A percentile compares a stretch with the other conserved stretches of the same genome.
Conservation (phyloP, 306 rosid genomes). For the Hippophae gyantsensis region DNA sequence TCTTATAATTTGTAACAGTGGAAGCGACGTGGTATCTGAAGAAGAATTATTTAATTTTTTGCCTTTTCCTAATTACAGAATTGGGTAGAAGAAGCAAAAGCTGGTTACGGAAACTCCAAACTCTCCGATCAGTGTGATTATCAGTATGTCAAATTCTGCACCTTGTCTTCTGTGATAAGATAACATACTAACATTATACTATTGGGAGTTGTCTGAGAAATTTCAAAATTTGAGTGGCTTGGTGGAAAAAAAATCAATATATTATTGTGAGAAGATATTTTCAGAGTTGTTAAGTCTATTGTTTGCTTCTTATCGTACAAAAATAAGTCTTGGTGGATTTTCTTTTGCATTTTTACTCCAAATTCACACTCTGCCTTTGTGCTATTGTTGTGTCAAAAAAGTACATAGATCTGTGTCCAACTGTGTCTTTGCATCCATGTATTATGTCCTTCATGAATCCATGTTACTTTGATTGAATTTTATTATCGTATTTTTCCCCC, state of each 20-base stretch:
- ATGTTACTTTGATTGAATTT: too few species aligned
- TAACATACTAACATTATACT: neutral
- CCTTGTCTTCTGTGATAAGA: neutral
- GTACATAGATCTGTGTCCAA: too few species aligned
- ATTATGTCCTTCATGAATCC: too few species aligned
- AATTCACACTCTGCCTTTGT: too few species aligned
- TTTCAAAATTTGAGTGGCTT: neutral
- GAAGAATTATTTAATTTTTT: constrained; percentile 11
- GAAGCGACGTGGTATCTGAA: neutral
- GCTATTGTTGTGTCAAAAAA: too few species aligned
- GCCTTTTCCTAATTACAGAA: constrained; percentile 36
- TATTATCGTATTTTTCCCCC: too few species aligned
- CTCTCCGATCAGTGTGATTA: constrained; percentile 71
- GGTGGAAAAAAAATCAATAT: neutral
- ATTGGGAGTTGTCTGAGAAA: neutral
- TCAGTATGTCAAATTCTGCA: constrained; percentile 36
- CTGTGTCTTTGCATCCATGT: too few species aligned
- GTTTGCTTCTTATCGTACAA: too few species aligned
- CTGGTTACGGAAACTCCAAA: constrained; percentile 60
- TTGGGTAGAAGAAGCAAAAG: constrained; percentile 65
- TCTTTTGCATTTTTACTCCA: too few species aligned
- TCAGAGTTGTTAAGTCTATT: too few species aligned
- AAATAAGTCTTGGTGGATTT: too few species aligned
- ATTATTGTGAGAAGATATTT: too few species aligned
- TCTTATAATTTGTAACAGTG: constrained; percentile 2